These are phyloP conservation scores for Plasmodium falciparum DNA, from an alignment of 169 alveolate genomes.

Conservation along the genomic window DNA sequence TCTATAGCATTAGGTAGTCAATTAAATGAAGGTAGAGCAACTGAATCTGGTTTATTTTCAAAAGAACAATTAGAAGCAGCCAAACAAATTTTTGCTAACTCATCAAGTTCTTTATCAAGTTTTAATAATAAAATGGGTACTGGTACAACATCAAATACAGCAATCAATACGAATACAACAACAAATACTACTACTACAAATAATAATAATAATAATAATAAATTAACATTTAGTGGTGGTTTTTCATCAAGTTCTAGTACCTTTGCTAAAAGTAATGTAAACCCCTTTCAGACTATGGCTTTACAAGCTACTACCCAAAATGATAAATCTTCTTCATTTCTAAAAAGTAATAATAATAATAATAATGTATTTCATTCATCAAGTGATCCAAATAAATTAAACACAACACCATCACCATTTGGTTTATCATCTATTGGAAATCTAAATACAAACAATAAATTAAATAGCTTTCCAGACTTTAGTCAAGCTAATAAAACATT, in stretches of 20 bases:
- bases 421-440: slow-evolving; percentile 29
- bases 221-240: slow-evolving; percentile 68
- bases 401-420: slow-evolving; percentile 8
- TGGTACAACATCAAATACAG: too few relatives aligned
- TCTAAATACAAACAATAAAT: slow-evolving; percentile 36
- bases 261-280: slow-evolving; percentile 66
- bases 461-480: slow-evolving; percentile 35
- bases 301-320: slow-evolving; percentile 45
- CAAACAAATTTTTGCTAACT: slow-evolving; percentile 69
- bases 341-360: slow-evolving; percentile 20
- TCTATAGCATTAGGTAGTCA: slow-evolving; percentile 77
- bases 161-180: background rate
- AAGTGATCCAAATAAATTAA: slow-evolving; percentile 23
- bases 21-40: slow-evolving; percentile 50
- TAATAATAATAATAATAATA: slow-evolving; percentile 34
- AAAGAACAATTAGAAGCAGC: slow-evolving; percentile 76
- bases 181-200: slow-evolving; percentile 10
- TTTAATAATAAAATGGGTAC: too few relatives aligned
- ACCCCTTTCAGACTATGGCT: slow-evolving; percentile 76
- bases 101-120: slow-evolving; percentile 25
- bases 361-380: slow-evolving; percentile 17
- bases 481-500: slow-evolving; percentile 50
- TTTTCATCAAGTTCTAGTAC: slow-evolving; percentile 64
- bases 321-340: slow-evolving; percentile 35
- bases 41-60: slow-evolving; percentile 71